These are phyloP conservation scores for Leishmania tarentolae DNA, from an alignment of 208 protist species.

Conservation along the genomic window DNA sequence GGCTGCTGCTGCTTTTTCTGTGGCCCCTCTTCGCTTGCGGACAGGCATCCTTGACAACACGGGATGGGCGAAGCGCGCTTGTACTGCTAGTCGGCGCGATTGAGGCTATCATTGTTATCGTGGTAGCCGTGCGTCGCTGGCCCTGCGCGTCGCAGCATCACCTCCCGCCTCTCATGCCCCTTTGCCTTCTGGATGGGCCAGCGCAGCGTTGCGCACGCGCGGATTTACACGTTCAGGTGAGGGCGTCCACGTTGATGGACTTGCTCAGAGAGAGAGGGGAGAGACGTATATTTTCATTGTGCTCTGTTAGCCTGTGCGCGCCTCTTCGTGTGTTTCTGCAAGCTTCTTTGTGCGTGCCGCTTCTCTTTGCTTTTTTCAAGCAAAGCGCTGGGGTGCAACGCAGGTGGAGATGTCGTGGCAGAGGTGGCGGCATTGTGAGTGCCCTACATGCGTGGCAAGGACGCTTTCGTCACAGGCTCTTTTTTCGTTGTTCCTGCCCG, in stretches of 20 bases:
- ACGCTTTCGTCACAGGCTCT: background rate
- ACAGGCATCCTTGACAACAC: background rate
- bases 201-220: background rate
- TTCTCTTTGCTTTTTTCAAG: background rate
- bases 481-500: too few relatives aligned
- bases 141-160: background rate
- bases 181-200: background rate
- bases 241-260: background rate
- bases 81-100: background rate
- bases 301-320: background rate
- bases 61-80: background rate
- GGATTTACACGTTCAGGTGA: background rate
- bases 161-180: background rate
- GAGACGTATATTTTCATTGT: background rate
- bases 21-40: background rate
- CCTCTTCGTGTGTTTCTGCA: background rate
- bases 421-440: background rate
- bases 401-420: background rate
- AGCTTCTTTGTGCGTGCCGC: background rate
- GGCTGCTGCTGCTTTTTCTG: background rate
- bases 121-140: background rate
- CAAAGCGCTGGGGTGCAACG: background rate
- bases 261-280: background rate
- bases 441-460: background rate
- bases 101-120: background rate